Base-by-base conservation (phyloP, 371 early-diverging fungal genomes). In the Mortierella sp. region DNA sequence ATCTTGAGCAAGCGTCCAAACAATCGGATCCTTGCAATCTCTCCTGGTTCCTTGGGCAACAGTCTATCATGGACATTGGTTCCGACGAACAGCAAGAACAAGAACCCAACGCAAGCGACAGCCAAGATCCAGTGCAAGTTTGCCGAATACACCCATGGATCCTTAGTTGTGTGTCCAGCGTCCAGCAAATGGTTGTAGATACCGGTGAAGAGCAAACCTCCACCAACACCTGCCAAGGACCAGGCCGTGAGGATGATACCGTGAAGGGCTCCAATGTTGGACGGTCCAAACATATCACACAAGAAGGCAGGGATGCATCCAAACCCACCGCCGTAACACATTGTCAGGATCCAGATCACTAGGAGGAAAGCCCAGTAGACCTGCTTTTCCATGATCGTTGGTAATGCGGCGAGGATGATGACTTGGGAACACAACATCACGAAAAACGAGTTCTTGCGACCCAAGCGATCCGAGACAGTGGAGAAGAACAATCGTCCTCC, bases 251-350 rank as follows among this genome's bases (percentile, higher is more conserved):
- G 78, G 45, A 85, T 79, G 46, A 85, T 76, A 29, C 86, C 86
- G 57, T 86, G 85, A 43, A 83, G 77, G 29, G 88, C 86, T 24
- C 91, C 88, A 37, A 86, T 85, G 76, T 89, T 89, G 72, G 82
- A 83, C 45, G 84, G 78, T 4, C 89, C 88, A 70, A 87, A 91
- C 87, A 88, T 87, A 58, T 91, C 91, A 44, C 88, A 81, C 3
- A 91, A 78, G 79, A 88, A 89, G 21, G 89, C 89, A 0, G 89
- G 91, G 43, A 91, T 89, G 67, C 87, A 82, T 12, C 88, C 91
- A 48, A 88, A 89, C 8, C 88, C 91, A 24, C 85, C 85, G 24
- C 87, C 87, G 27, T 87, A 87, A 79, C 80, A 85, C 5, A 81
- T 56, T 0, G 85, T 84, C 27, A 83, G 66, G 21, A 77, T 57